A percentile compares a stretch with the other conserved stretches of the same genome.
Conservation (phyloP, 768 basidiomycete genomes). For the Collybia sordida region DNA sequence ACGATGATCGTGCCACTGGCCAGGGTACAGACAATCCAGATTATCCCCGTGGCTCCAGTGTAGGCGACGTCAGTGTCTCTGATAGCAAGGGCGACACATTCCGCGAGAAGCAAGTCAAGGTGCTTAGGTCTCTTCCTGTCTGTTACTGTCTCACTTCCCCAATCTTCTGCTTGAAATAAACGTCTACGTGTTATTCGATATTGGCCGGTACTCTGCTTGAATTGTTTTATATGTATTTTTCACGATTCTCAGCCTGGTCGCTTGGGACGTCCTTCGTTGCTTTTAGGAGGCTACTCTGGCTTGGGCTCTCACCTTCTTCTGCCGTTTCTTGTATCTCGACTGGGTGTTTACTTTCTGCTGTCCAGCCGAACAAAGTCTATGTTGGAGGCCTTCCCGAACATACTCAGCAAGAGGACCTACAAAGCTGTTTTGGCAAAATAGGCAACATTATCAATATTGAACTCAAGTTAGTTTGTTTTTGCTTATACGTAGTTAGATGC, state of each 20-base stretch:
- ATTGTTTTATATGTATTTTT: conserved; percentile 35
- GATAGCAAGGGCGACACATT: conserved; percentile 45
- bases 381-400: conserved; percentile 88
- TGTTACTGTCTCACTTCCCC: conserved; percentile 21
- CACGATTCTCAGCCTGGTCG: conserved; percentile 29
- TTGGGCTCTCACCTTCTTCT: conserved; percentile 47
- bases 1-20: conserved; percentile 44
- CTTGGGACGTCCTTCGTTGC: conserved; percentile 29
- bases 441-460: conserved; percentile 76
- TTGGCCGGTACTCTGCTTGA: conserved; percentile 34
- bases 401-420: conserved; percentile 82
- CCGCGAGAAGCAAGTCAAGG: conserved; percentile 83
- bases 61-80: conserved; percentile 39
- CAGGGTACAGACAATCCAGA: conserved; percentile 52
- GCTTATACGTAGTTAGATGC: conserved; percentile 12
- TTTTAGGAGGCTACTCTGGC: conserved; percentile 39
- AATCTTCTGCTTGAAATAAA: conserved; percentile 12
- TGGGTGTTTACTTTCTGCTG: conserved; percentile 70
- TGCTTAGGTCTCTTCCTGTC: conserved; percentile 67
- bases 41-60: conserved; percentile 51
- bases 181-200: conserved; percentile 26
- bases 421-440: conserved; percentile 84
- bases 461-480: conserved; percentile 62
- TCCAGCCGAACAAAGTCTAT: conserved; percentile 92
- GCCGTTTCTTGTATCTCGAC: conserved; percentile 51